These are phyloP conservation scores for Lodderomyces beijingensis DNA, from an alignment of 1,139 yeast genomes.

Conservation along the genomic window DNA sequence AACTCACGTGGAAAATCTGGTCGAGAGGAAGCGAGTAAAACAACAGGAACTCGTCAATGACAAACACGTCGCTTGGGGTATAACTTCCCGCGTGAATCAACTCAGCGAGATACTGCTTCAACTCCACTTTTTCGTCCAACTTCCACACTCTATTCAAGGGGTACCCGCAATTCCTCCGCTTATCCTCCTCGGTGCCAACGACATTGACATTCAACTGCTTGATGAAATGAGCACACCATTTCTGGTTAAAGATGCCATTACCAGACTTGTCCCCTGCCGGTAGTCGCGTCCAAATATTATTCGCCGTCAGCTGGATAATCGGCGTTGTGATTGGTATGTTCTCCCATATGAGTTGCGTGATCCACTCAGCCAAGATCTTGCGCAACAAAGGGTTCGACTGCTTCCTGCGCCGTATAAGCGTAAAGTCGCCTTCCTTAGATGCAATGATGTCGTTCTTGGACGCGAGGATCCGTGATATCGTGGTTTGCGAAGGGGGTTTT, in stretches of 20 bases:
- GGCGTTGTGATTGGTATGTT: slow-evolving; percentile 63
- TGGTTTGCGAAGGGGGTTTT: slow-evolving; percentile 62
- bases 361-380: slow-evolving; percentile 61
- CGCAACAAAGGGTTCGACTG: slow-evolving; percentile 54
- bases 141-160: slow-evolving; percentile 58
- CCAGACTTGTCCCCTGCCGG: slow-evolving; percentile 56
- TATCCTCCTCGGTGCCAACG: slow-evolving; percentile 30
- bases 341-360: slow-evolving; percentile 65
- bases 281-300: slow-evolving; percentile 58
- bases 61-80: slow-evolving; percentile 52
- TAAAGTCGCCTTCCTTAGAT: slow-evolving; percentile 54
- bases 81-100: slow-evolving; percentile 32
- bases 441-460: slow-evolving; percentile 57
- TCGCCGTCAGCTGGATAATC: slow-evolving; percentile 59
- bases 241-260: slow-evolving; percentile 58
- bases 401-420: slow-evolving; percentile 50
- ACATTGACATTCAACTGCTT: slow-evolving; percentile 52
- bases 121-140: slow-evolving; percentile 50
- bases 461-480: slow-evolving; percentile 58
- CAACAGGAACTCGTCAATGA: slow-evolving; percentile 57
- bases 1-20: slow-evolving; percentile 48
- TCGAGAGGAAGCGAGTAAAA: slow-evolving; percentile 62
- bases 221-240: slow-evolving; percentile 61
- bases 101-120: slow-evolving; percentile 31
- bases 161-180: slow-evolving; percentile 27